Evolutionary conservation across 2,329 filamentous ascomycete genomes (phyloP).

Genomic region (Fusarium subtropicale): DNA sequence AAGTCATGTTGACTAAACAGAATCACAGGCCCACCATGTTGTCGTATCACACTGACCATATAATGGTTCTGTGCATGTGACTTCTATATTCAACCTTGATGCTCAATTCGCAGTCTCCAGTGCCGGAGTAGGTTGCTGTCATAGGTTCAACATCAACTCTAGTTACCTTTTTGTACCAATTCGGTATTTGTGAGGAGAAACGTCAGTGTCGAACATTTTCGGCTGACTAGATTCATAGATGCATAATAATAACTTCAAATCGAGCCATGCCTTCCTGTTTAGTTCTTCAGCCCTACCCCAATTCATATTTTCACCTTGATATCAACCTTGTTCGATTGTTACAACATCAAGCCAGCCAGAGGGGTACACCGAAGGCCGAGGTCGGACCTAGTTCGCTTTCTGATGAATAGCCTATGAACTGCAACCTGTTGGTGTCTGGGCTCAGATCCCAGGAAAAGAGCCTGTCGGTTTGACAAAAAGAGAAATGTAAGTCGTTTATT

Average conservation of each 20-base stretch:
- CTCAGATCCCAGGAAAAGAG: slow-evolving; percentile 3
- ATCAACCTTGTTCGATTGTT: slow-evolving; percentile 31
- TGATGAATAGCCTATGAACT: slow-evolving; percentile 19
- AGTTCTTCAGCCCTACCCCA: slow-evolving; percentile 41
- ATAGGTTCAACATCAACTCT: not conserved
- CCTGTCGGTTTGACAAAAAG: slow-evolving; percentile 14
- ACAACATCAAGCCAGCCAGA: slow-evolving; percentile 24
- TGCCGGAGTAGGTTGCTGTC: not conserved
- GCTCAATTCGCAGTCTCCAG: not conserved
- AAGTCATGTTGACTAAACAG: not conserved
- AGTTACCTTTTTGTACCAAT: slow-evolving; percentile 2
- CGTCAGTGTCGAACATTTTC: slow-evolving; percentile 11
- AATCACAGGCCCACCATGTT: not conserved
- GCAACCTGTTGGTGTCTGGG: slow-evolving; percentile 17
- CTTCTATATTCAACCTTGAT: not conserved
- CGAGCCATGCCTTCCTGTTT: slow-evolving; percentile 36
- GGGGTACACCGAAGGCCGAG: slow-evolving; percentile 45
- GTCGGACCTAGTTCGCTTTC: slow-evolving; percentile 41
- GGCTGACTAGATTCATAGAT: slow-evolving; percentile 6
- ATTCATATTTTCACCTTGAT: slow-evolving; percentile 20
- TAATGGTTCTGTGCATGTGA: not conserved
- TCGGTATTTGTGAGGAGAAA: slow-evolving; percentile 25
- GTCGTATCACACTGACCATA: not conserved
- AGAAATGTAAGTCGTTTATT: slow-evolving; percentile 11
- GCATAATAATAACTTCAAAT: not conserved